phyloP scores from a whole-genome alignment of 2,329 filamentous ascomycete genomes.

The Fusarium torreyae region DNA sequence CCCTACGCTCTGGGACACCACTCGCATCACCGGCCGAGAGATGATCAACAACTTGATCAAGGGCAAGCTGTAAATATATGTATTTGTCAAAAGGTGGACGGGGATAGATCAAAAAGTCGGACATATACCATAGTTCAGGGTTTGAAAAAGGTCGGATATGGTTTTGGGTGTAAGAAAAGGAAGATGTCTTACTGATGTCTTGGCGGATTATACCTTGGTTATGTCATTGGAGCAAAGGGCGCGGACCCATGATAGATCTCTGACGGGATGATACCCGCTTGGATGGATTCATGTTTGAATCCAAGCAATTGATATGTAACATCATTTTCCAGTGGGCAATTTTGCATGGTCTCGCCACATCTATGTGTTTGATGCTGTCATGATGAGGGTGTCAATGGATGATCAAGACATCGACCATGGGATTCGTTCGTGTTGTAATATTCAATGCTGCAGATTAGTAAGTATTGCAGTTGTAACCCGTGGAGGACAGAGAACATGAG shows the following conservation, averaged over 20 bases:
- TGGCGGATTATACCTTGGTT: slow-evolving; percentile 3
- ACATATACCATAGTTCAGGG: slow-evolving; percentile 8
- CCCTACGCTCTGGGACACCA: slow-evolving; percentile 87
- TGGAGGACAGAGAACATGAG: neutral
- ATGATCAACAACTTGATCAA: slow-evolving; percentile 81
- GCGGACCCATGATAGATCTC: slow-evolving; percentile 15
- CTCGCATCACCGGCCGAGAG: slow-evolving; percentile 79
- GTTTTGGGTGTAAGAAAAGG: neutral
- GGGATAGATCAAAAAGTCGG: neutral
- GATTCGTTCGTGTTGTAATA: neutral
- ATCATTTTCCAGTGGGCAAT: neutral
- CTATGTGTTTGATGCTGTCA: neutral
- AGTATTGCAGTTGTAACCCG: neutral
- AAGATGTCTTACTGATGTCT: neutral
- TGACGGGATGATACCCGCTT: slow-evolving; percentile 9
- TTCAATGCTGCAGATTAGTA: neutral
- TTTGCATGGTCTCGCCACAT: neutral
- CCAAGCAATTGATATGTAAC: neutral
- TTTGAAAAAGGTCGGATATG: slow-evolving; percentile 6
- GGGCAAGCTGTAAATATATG: slow-evolving; percentile 74
- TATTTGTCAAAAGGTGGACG: neutral
- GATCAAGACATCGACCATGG: neutral
- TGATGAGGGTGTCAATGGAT: neutral
- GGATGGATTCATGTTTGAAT: slow-evolving; percentile 2
- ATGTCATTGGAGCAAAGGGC: neutral